Evolutionary conservation across 495 filamentous ascomycete species (phyloP).

Genomic region (Peziza echinospora): DNA sequence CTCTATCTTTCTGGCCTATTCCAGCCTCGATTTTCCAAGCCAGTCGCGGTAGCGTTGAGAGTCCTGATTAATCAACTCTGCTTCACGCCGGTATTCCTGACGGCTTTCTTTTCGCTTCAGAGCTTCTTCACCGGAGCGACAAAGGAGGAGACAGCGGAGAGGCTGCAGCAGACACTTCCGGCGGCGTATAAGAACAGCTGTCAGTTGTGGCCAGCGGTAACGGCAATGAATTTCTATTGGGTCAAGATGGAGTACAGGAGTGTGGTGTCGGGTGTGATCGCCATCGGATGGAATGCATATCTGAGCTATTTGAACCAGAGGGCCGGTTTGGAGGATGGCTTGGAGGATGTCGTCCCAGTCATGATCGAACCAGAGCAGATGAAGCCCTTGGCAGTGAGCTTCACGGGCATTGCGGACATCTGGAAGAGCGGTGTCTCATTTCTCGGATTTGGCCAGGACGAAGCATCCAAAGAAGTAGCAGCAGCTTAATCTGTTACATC

Average conservation of each 20-base stretch:
- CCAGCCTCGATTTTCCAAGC: constrained; percentile 27
- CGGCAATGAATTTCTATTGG: constrained; percentile 70
- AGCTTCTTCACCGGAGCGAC: constrained; percentile 36
- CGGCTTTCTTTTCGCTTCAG: constrained; percentile 82
- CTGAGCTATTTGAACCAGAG: constrained; percentile 50
- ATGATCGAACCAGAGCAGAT: not conserved
- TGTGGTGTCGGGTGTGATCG: constrained; percentile 54
- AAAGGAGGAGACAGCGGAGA: constrained; percentile 39
- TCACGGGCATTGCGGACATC: too few relatives aligned
- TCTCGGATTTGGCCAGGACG: too few relatives aligned
- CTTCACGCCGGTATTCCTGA: constrained; percentile 77
- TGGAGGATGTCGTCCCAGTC: not conserved
- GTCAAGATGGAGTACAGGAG: constrained; percentile 55
- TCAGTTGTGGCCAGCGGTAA: constrained; percentile 82
- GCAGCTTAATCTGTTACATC: too few relatives aligned
- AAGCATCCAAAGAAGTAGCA: too few relatives aligned
- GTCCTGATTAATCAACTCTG: constrained; percentile 58
- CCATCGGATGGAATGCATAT: constrained; percentile 85
- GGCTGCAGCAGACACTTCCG: constrained; percentile 55
- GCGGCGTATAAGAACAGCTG: constrained; percentile 52
- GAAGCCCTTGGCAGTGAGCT: not conserved
- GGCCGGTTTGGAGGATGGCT: not conserved
- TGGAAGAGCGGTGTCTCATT: too few relatives aligned
- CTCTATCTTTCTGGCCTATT: constrained; percentile 9
- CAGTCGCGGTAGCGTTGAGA: constrained; percentile 48